phyloP scores from a whole-genome alignment of 176 grass and related monocot genomes.

The Oryza coarctata region DNA sequence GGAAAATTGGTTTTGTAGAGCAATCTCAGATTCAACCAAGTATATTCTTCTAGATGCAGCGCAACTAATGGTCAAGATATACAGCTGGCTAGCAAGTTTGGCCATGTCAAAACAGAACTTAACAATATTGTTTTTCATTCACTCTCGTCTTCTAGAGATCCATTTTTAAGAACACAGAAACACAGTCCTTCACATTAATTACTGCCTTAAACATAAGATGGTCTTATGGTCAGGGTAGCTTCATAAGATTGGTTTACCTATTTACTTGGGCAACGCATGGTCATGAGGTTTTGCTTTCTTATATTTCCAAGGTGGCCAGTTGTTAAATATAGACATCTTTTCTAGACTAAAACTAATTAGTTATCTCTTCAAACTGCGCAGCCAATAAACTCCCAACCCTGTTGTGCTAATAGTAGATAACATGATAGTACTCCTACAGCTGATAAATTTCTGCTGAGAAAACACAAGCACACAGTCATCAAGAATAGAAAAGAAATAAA shows the following conservation, averaged over 20 bases:
- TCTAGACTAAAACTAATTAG: neutral
- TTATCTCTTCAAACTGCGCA: neutral
- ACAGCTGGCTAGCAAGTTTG: neutral
- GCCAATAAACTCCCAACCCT: neutral
- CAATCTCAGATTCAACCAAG: slow-evolving; percentile 17
- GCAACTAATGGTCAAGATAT: neutral
- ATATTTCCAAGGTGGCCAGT: neutral
- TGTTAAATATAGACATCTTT: neutral
- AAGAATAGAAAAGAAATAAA: neutral
- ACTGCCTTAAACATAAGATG: slow-evolving; percentile 2
- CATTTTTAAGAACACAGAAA: neutral
- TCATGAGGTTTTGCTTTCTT: neutral
- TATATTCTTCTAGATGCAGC: slow-evolving; percentile 4
- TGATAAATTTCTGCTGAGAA: neutral
- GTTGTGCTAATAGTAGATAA: neutral
- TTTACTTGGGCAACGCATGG: neutral
- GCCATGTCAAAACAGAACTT: neutral
- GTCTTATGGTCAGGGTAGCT: neutral
- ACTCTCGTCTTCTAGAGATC: neutral
- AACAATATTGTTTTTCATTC: neutral
- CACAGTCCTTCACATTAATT: slow-evolving; percentile 1
- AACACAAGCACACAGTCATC: neutral
- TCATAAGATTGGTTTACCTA: neutral
- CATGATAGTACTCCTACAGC: neutral
- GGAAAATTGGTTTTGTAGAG: too few relatives aligned